Evolutionary conservation across 495 filamentous ascomycete genomes (phyloP), one percentile per base, ranked within the genome.

Genomic region (Lichenothelia convexa): DNA sequence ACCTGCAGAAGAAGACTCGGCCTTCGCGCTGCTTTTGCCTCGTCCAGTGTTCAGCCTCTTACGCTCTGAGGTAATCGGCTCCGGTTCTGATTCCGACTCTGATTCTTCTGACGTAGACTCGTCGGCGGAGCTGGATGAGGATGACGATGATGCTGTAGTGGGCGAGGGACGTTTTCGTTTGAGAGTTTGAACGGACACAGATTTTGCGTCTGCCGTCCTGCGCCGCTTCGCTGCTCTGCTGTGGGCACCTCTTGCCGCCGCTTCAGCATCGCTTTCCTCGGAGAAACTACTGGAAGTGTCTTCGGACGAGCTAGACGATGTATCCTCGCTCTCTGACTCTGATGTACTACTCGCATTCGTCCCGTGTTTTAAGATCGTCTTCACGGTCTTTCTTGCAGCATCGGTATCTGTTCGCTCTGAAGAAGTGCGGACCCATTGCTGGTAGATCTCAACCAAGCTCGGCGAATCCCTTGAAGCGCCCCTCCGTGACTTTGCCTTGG

Each of bases 121-220:
- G 11, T 44, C 44, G 15, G 41, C 44, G 35, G 42, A 45, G 35
- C 40, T 43, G 7, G 46, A 49, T 18, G 31, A 33, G 13, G 31
- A 33, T n/a, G 31, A 33, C 1, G 9, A 9, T 3, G 9, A 12
- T 9, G 31, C 9, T 1, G 31, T 15, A 8, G 31, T 15, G 31
- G 31, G 19, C 9, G 1, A 9, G 31, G 39, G 30, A 32, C 33
- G 27, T 23, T 33, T 33, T 8, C 31, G 31, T 18, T 33, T 33
- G 1, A 33, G 3, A 29, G 9, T 29, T 29, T 2, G n/a, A n/a
- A n/a, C n/a, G n/a, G n/a, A n/a, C n/a, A n/a, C n/a, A n/a, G n/a
- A n/a, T n/a, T n/a, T n/a, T n/a, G n/a, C n/a, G n/a, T n/a, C n/a
- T n/a, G n/a, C n/a, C n/a, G n/a, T n/a, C n/a, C n/a, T n/a, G n/a